Evolutionary conservation across 176 grass and related monocot genomes (phyloP), one percentile per base, ranked within the genome.

Genomic region (Aegilops tauschii): DNA sequence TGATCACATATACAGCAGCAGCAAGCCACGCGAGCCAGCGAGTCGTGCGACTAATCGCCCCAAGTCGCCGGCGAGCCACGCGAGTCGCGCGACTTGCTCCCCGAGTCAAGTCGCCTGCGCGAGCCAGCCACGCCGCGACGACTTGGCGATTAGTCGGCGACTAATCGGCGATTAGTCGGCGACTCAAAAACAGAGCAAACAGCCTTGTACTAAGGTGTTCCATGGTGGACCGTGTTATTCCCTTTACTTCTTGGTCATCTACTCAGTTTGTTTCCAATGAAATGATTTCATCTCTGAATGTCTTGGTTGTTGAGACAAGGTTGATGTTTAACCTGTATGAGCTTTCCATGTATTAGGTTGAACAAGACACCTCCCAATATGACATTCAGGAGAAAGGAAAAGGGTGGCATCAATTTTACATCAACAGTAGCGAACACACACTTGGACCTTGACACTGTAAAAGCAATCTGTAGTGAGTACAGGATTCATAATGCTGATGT

Each of bases 291-390:
- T 52, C 69, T 28, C 61, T 21, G 37, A n/a, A 25, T 79, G 23
- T 73, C 21, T 79, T 64, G 5, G 28, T 1, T 47, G 1, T 45
- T 52, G 39, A 66, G 81, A 93, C 36, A 83, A 80, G 39, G 56
- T 39, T 76, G 35, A 75, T 21, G 56, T 81, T 83, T 84, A 83
- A 90, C 7, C 12, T 72, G 12, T 77, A n/a, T 54, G 62, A 3
- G 5, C 32, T 62, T 84, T 89, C 10, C 21, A 39, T 76, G 79
- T 88, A 56, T 61, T 79, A 99, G 97, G 82, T 94, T 99, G 77
- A 99, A 99, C 80, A 99, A 99, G 87, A 90, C 93, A 76, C 97
- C 93, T 17, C 96, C 97, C 61, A 99, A 99, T 85, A 87, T 99
- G 80, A 96, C 90, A 0, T 99, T 99, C 56, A 88, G 97, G 82